Evolutionary conservation across 176 grass and related monocot species (phyloP).

Genomic region (Poa annua): DNA sequence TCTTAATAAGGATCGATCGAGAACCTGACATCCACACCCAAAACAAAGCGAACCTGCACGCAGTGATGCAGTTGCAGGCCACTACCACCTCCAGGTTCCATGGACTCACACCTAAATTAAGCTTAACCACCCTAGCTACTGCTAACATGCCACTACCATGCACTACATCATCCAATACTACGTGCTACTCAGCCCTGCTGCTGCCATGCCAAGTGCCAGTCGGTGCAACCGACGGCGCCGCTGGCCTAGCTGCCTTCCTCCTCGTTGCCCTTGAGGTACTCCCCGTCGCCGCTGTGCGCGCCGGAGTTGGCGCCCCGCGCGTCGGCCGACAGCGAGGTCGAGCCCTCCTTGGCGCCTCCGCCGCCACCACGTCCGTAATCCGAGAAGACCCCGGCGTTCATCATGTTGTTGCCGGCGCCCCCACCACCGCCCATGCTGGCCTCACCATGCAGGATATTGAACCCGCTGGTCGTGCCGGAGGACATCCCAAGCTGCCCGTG

Average conservation of each 20-base stretch:
- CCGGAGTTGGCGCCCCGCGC: conserved; percentile 57
- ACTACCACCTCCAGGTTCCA: conserved; percentile 63
- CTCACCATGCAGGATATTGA: conserved; percentile 89
- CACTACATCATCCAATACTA: conserved; percentile 38
- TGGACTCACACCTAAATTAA: conserved; percentile 29
- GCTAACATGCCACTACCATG: conserved; percentile 22
- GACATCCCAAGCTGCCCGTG: conserved; percentile 70
- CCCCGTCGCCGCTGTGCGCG: conserved; percentile 63
- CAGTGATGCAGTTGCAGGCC: conserved; percentile 31
- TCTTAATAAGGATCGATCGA: conserved; percentile 17
- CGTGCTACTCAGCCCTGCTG: not conserved
- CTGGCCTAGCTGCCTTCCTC: conserved; percentile 65
- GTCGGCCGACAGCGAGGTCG: conserved; percentile 59
- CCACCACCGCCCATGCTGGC: conserved; percentile 67
- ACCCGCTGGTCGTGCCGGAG: conserved; percentile 64
- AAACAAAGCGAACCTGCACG: conserved; percentile 54
- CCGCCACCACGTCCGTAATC: conserved; percentile 64
- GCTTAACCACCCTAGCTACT: conserved; percentile 14
- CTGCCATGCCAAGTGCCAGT: not conserved
- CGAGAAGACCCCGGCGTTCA: conserved; percentile 67
- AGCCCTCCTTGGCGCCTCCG: conserved; percentile 53
- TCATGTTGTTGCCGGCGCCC: conserved; percentile 48
- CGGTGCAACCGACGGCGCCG: not conserved
- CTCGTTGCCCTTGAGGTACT: conserved; percentile 88
- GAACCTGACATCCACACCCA: conserved; percentile 56